These are phyloP conservation scores for Penstemon barbatus DNA, from an alignment of 257 asterid genomes.

Conservation along the genomic window DNA sequence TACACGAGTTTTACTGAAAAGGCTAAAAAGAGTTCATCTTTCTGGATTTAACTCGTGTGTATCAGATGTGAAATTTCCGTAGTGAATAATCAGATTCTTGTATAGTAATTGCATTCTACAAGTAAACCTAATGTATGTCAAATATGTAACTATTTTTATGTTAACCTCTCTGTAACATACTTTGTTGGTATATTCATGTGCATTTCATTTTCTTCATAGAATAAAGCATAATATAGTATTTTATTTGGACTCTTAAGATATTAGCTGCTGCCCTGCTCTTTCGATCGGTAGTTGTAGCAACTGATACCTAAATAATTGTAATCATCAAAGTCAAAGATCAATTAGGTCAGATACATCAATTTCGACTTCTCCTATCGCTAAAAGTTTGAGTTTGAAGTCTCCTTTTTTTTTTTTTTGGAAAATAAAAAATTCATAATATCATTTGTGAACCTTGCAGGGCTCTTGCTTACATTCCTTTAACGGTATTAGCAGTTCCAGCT, in stretches of 20 bases:
- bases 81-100: not conserved
- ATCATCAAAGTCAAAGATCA: too few species aligned
- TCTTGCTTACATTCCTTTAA: slow-evolving; percentile 88
- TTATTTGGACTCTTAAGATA: slow-evolving; percentile 7
- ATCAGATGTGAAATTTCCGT: not conserved
- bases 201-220: not conserved
- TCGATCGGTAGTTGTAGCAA: slow-evolving; percentile 7
- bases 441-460: slow-evolving; percentile 59
- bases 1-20: not conserved
- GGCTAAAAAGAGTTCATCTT: not conserved
- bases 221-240: not conserved
- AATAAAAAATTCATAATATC: not conserved
- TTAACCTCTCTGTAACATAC: too few species aligned
- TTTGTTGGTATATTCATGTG: too few species aligned
- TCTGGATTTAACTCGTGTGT: slow-evolving; percentile 7
- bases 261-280: not conserved
- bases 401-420: not conserved
- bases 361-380: not conserved
- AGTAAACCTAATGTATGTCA: not conserved
- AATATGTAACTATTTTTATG: too few species aligned
- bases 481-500: slow-evolving; percentile 96
- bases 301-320: not conserved
- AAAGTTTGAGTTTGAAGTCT: not conserved
- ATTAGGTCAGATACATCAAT: not conserved
- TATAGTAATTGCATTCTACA: not conserved